These are phyloP conservation scores for Xylariaceae sp. DNA, from an alignment of 2,329 filamentous ascomycete genomes.

Conservation along the genomic window DNA sequence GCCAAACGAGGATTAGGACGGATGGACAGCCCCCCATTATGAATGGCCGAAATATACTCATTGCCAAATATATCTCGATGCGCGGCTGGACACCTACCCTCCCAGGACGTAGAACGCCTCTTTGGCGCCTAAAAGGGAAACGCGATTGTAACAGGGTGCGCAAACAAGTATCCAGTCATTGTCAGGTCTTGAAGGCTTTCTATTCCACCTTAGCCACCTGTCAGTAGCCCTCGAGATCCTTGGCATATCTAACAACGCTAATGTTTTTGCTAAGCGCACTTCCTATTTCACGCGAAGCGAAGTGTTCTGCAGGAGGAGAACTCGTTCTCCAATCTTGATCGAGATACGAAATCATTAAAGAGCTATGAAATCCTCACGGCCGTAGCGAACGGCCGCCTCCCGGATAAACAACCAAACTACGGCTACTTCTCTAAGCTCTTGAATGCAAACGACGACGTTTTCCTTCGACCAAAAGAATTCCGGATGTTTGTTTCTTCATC, in stretches of 20 bases:
- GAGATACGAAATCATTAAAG: too few relatives aligned
- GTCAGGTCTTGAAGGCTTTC: background rate
- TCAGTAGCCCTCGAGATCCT: background rate
- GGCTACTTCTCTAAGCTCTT: background rate
- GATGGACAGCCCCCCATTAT: too few relatives aligned
- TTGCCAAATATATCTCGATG: too few relatives aligned
- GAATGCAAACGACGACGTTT: background rate
- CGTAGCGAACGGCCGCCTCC: background rate
- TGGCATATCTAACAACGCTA: background rate
- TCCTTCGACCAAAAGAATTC: background rate
- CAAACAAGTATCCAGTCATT: constrained; percentile 1
- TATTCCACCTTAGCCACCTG: background rate
- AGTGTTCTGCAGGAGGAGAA: background rate
- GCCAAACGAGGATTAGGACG: background rate
- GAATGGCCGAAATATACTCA: too few relatives aligned
- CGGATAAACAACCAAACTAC: background rate
- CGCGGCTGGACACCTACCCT: too few relatives aligned
- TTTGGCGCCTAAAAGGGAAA: background rate
- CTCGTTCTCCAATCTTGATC: background rate
- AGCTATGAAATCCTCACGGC: background rate
- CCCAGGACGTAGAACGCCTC: too few relatives aligned
- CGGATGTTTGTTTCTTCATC: background rate
- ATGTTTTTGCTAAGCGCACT: background rate
- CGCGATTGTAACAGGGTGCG: background rate
- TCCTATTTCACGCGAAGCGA: background rate